A percentile compares a stretch with the other conserved stretches of the same genome.
Evolutionary conservation across 306 rosid species (phyloP).

Genomic region (Gleditsia sinensis): DNA sequence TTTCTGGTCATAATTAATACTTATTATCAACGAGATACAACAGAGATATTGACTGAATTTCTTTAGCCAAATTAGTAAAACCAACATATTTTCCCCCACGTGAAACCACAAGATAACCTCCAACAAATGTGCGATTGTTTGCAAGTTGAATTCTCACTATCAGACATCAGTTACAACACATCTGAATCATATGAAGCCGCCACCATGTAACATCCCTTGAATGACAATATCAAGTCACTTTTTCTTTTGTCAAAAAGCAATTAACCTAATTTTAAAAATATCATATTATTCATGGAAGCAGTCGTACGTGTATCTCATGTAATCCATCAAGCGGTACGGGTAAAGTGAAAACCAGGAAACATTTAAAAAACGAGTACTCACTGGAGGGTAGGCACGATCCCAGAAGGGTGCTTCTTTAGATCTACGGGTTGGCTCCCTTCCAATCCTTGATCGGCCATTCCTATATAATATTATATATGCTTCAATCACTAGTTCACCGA

Average conservation of each 20-base stretch:
- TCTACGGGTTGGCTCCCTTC: slow-evolving; percentile 90
- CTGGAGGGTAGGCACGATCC: slow-evolving; percentile 96
- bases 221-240: background rate
- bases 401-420: slow-evolving; percentile 86
- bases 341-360: background rate
- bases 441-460: slow-evolving; percentile 84
- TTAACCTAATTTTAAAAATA: background rate
- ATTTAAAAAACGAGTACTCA: slow-evolving; percentile 50
- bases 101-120: background rate
- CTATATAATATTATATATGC: slow-evolving; percentile 20
- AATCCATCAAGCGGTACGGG: background rate
- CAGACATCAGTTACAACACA: background rate
- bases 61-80: background rate
- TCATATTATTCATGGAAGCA: background rate
- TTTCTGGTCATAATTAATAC: background rate
- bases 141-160: background rate
- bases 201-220: background rate
- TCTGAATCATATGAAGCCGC: background rate
- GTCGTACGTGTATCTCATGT: background rate
- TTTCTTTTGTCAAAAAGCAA: background rate
- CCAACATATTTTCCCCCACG: background rate
- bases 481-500: slow-evolving; percentile 18
- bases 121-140: background rate
- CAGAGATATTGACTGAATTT: background rate
- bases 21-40: background rate